Conservation (phyloP, 139 green algal genomes). For the Tetraselmis chui region DNA sequence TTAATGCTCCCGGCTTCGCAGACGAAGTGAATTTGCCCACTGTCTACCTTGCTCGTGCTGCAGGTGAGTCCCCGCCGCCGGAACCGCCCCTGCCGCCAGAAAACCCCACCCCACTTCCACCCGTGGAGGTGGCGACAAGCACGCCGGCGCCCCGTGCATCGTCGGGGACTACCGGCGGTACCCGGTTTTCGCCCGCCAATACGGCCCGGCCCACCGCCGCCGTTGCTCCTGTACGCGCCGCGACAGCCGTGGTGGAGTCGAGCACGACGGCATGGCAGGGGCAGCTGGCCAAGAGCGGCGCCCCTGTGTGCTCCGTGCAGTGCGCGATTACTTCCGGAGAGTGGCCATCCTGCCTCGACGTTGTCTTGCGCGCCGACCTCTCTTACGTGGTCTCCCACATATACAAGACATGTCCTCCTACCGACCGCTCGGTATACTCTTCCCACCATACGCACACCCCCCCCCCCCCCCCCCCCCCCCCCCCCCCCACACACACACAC, state of each 20-base stretch:
- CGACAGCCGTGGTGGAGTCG: background rate
- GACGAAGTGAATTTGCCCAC: no score
- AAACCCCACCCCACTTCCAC: no score
- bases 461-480: no score
- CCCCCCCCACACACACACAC: background rate
- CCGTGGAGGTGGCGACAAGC: background rate
- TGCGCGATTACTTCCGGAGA: background rate
- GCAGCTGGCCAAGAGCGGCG: background rate
- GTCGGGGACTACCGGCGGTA: no score
- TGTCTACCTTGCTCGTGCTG: no score
- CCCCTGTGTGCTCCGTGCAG: background rate
- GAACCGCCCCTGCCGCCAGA: background rate
- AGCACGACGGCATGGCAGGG: background rate
- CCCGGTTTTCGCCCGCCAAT: no score
- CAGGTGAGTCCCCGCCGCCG: background rate
- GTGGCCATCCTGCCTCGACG: background rate
- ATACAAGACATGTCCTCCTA: background rate
- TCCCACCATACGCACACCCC: no score
- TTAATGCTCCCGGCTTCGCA: no score
- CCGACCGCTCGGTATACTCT: background rate
- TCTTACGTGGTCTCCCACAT: background rate
- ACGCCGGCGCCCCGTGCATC: background rate
- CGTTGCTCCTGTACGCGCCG: no score
- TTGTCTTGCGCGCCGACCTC: background rate
- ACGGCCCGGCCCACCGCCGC: no score